Base-by-base conservation (phyloP, 2,329 filamentous ascomycete genomes). In the Fusarium graminum region DNA sequence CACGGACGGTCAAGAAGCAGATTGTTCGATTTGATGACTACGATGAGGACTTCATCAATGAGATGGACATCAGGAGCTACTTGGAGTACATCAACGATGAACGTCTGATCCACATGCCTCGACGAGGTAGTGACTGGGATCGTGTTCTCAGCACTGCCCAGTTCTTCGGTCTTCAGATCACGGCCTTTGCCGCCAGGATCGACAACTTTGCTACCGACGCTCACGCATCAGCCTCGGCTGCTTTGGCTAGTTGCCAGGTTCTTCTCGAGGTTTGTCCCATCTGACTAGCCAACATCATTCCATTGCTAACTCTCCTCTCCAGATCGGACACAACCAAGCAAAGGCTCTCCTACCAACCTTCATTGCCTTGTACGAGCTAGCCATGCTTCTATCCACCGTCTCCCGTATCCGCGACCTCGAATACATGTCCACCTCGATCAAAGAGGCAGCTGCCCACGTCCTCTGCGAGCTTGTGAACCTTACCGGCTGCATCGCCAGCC, bases 141-240 rank as follows among this genome's bases (percentile, higher is more conserved):
- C 74, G 76, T 2, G 78, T 80, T 2, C 68, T 81, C 29, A 77
- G 75, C 38, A 74, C 76, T 16, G 79, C 79, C 4, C 77, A 80
- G 57, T 80, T 78, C 72, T 80, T 80, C 41, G 79, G 78, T 4
- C 71, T 79, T 7, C 78, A 80, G 59, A 70, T 81, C 16, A 77
- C 74, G 57, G 69, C 74, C 5, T 79, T 80, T 17, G 77, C 76
- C 8, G 65, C 67, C 25, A 74, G 73, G 19, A 72, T 80, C 3
- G 73, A 75, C 9, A n/a, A 43, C 0, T 74, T 75, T 19, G 61
- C 64, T 1, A 49, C 63, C 6, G 71, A 71, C 7, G 67, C 58
- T 6, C 59, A 54, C 10, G 54, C 56, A 1, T 67, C 59, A 17
- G 71, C 52, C 69, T 76, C 67, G 10, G 75, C 78, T 4, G 78